Evolutionary conservation across 2,329 filamentous ascomycete genomes (phyloP), one percentile per base, ranked within the genome.

Genomic region (Pestalotiopsis sp.): DNA sequence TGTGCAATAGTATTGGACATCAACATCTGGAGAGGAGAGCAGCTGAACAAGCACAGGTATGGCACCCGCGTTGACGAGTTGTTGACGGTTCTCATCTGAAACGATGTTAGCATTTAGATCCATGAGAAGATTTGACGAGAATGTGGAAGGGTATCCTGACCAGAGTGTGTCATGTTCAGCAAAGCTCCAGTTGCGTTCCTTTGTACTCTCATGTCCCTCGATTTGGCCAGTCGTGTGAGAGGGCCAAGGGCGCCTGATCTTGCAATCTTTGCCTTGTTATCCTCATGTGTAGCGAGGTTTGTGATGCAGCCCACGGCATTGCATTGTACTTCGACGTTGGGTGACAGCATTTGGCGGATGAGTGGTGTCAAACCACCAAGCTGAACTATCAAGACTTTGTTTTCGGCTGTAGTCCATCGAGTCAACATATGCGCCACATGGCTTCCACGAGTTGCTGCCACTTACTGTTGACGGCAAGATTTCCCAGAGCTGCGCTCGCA

Each of bases 271-370:
- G 96, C 95, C 84, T 99, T 99, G 84, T 99, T 99, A 75, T 98
- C 96, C 83, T 99, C 96, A 78, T 99, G 96, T 2, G 96, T 99
- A 67, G 96, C 96, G 68, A 99, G 84, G 79, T 99, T 99, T 60
- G 96, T 99, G 80, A 99, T 99, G 84, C 96, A 99, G 65, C 96
- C 96, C 70, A 99, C 96, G 58, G 96, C 96, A 81, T 99, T 99
- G 86, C 96, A 99, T 82, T 99, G 96, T 31, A 99, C 96, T 80
- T 99, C 96, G 74, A 99, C 96, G 76, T 99, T 99, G 61, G 92
- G 89, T 68, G 95, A 98, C 83, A 97, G 94, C 96, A 99, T 99
- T 83, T 99, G 96, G 73, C 93, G 92, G 82, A 98, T 99, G 70
- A 99, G 87, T 66, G 96, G 95, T 66, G 91, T 91, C 70, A 99